Percentiles rank a stretch among this genome's conserved stretches.
These are phyloP conservation scores for Escovopsis sp. DNA, from an alignment of 2,329 filamentous ascomycete species.

Conservation along the genomic window DNA sequence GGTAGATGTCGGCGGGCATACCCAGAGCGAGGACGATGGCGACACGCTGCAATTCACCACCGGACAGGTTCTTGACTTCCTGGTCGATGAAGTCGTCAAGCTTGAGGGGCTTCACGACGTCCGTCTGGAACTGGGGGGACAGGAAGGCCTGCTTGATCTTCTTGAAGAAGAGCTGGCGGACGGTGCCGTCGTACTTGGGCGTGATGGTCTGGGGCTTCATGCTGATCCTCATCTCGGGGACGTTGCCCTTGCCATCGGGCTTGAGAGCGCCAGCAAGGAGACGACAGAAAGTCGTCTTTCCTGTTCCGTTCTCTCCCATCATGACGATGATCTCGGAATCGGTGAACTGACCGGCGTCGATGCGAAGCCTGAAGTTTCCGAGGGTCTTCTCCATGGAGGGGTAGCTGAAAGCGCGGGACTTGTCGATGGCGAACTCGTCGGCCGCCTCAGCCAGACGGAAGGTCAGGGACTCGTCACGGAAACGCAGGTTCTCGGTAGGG, in stretches of 20 bases:
- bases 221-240: constrained; percentile 92
- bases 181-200: constrained; percentile 92
- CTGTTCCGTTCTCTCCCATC: constrained; percentile 99
- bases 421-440: constrained; percentile 78
- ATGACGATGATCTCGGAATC: constrained; percentile 98
- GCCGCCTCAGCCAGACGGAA: constrained; percentile 86
- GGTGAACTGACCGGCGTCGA: constrained; percentile 78
- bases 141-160: constrained; percentile 96
- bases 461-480: constrained; percentile 90
- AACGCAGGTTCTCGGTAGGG: constrained; percentile 93
- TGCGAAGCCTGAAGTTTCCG: constrained; percentile 69
- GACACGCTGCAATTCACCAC: constrained; percentile 98
- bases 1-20: constrained; percentile 90
- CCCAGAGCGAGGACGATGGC: constrained; percentile 95
- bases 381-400: constrained; percentile 87
- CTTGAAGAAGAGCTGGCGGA: constrained; percentile 98
- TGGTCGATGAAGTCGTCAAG: constrained; percentile 99
- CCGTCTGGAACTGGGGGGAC: constrained; percentile 96
- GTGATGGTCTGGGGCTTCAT: constrained; percentile 99
- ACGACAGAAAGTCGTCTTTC: constrained; percentile 97
- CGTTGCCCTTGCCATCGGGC: constrained; percentile 62
- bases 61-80: constrained; percentile 96
- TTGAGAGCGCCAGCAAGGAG: constrained; percentile 88
- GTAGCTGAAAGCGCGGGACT: constrained; percentile 72
- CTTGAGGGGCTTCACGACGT: constrained; percentile 98